Evolutionary conservation across 805 yeast species (phyloP), one percentile per base, ranked within the genome.

Genomic region (Wickerhamomyces rabaulensis): DNA sequence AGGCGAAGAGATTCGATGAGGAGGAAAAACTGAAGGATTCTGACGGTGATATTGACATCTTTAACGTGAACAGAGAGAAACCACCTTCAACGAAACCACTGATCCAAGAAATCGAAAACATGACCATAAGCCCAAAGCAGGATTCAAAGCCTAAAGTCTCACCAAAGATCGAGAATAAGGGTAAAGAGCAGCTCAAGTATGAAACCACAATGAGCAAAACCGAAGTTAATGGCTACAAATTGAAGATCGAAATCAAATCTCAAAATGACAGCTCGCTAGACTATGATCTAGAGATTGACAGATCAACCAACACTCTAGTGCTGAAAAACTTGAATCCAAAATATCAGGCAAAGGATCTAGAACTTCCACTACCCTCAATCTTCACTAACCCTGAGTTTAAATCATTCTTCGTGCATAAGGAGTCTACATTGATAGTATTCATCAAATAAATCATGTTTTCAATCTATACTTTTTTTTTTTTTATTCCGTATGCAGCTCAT

Each of bases 51-150:
- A 54, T 70, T 17, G 56, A 53, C 35, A 50, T 55, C 4, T 50
- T 49, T 31, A 49, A 45, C 13, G 25, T 47, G 45, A 25, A 49
- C 44, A 12, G 48, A 21, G 12, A 31, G 3, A 15, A 16, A 13
- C 6, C 47, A 6, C 10, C 44, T 1, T 31, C 44, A 1, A 50
- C 54, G 8, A 73, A 64, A 44, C 80, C 79, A 8, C 55, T 82
- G 46, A 82, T 83, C 38, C 74, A 80, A 57, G 88, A 81, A 49
- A 71, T 82, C 13, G 67, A 64, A 19, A 70, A 61, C 8, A 63
- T 66, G 63, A 21, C 44, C 2, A 50, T 53, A 15, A 42, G 35
- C 8, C 33, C 46, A 39, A 22, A 31, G 38, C 15, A 27, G n/a
- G n/a, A 12, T 13, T n/a, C 19, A 16, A 40, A 10, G 33, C 27